Evolutionary conservation across 208 protist genomes (phyloP).

Genomic region (Crithidia acanthocephali): DNA sequence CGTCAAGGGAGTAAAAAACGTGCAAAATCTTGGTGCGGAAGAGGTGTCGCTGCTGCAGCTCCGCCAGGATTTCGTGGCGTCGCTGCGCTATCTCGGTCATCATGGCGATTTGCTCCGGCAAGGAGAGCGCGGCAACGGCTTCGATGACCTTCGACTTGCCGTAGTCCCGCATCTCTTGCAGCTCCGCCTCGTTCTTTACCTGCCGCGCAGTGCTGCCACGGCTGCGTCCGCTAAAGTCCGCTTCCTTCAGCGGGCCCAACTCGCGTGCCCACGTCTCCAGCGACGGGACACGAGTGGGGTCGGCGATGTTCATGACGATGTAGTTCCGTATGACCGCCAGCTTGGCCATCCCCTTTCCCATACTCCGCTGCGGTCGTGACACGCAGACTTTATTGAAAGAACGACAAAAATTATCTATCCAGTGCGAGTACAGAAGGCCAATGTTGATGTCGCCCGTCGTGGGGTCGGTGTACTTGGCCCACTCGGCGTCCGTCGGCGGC

Average conservation of each 20-base stretch:
- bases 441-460: conserved; percentile 69
- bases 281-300: conserved; percentile 43
- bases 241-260: conserved; percentile 34
- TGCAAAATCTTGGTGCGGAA: conserved; percentile 61
- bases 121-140: conserved; percentile 37
- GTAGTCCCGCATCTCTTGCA: conserved; percentile 12
- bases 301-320: conserved; percentile 28
- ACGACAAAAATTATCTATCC: conserved; percentile 20
- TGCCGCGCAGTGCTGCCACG: conserved; percentile 10
- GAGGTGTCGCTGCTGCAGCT: conserved; percentile 42
- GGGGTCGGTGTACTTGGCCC: conserved; percentile 57
- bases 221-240: conserved; percentile 26
- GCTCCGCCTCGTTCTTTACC: conserved; percentile 20
- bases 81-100: conserved; percentile 29
- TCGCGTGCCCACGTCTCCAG: conserved; percentile 47
- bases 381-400: too few species aligned
- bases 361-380: too few species aligned
- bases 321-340: conserved; percentile 20
- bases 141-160: conserved; percentile 1
- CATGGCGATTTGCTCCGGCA: conserved; percentile 42
- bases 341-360: not conserved
- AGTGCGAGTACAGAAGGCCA: conserved; percentile 55
- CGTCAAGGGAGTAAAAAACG: conserved; percentile 53
- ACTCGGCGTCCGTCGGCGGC: conserved; percentile 49
- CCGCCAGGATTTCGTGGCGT: conserved; percentile 21